phyloP scores from a whole-genome alignment of 73 alveolate species.

The Tetrahymena thermophila region DNA sequence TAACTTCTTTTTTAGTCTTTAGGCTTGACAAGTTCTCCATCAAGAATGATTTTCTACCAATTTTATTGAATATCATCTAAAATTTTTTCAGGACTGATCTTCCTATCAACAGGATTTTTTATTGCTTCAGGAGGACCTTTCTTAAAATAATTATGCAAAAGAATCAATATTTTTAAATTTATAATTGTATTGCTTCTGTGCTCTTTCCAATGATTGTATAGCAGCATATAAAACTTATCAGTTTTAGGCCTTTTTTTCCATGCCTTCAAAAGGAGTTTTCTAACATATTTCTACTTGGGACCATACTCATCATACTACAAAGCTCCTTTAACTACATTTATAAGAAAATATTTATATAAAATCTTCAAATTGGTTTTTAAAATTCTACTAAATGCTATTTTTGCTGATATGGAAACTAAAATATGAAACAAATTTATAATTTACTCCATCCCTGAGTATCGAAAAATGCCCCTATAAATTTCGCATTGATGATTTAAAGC shows the following conservation, averaged over 20 bases:
- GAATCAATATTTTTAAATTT: slow-evolving; percentile 9
- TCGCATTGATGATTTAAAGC: not conserved
- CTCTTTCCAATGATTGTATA: not conserved
- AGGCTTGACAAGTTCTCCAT: slow-evolving; percentile 8
- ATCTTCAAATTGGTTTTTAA: no score
- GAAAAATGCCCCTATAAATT: not conserved
- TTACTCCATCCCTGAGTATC: not conserved
- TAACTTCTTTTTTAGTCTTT: not conserved
- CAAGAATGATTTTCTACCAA: slow-evolving; percentile 9
- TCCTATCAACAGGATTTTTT: not conserved
- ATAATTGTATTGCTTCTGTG: slow-evolving; percentile 8
- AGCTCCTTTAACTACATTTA: not conserved
- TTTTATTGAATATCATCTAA: not conserved
- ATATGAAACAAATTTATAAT: not conserved
- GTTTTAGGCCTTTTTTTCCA: slow-evolving; percentile 35
- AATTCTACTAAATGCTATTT: not conserved
- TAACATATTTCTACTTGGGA: slow-evolving; percentile 24
- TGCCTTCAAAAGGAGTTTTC: slow-evolving; percentile 29
- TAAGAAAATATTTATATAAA: not conserved
- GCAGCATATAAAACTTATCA: slow-evolving; percentile 3
- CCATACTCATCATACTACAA: slow-evolving; percentile 20
- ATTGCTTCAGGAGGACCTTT: slow-evolving; percentile 45
- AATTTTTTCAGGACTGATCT: not conserved
- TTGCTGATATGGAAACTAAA: not conserved
- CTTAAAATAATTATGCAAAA: slow-evolving; percentile 27